Base-by-base conservation (phyloP, 305 asterid species). In the Fraxinus sp. region DNA sequence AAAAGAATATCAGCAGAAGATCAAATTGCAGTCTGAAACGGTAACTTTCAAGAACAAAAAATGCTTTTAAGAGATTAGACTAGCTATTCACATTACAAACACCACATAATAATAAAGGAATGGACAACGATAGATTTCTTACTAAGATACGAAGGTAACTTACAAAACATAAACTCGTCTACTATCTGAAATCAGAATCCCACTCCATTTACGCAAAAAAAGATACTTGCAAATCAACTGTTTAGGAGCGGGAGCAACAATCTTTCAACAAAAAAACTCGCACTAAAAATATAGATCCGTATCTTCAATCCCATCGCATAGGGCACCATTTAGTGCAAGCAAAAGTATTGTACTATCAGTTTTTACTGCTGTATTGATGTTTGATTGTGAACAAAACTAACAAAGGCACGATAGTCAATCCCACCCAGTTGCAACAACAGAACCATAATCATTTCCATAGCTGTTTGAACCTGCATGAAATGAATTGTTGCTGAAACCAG, bases 341-440 rank as follows among this genome's bases (percentile, higher is more conserved):
- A 49, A 73, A 74, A 10, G 16, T 22, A 74, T 36, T 7, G 8
- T 3, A 35, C 30, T 20, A 28, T 28, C 7, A 10, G 30, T 78
- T 2, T 9, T 49, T 49, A 11, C 66, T 77, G 30, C 74, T 10
- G 37, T 68, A 24, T 24, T 28, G 74, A 13, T 26, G 22, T 11
- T 18, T 16, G 79, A 28, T 28, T 18, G 35, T 46, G 70, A 76
- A 44, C 62, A 22, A 24, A 41, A 71, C 16, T 1, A 46, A 16
- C 70, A 16, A 32, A 26, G 59, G 22, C 0, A 73, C 1, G 18
- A 37, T 9, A 4, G 33, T 79, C 82, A 86, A 35, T 80, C 80
- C 91, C 91, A 88, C 41, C 87, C 88, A 11, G 52, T 83, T 39
- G 88, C 86, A 79, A 75, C 9, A n/a, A 86, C 77, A 37, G 81